These are phyloP conservation scores for Coniochaeta sp. DNA, from an alignment of 2,329 filamentous ascomycete species.

Conservation along the genomic window DNA sequence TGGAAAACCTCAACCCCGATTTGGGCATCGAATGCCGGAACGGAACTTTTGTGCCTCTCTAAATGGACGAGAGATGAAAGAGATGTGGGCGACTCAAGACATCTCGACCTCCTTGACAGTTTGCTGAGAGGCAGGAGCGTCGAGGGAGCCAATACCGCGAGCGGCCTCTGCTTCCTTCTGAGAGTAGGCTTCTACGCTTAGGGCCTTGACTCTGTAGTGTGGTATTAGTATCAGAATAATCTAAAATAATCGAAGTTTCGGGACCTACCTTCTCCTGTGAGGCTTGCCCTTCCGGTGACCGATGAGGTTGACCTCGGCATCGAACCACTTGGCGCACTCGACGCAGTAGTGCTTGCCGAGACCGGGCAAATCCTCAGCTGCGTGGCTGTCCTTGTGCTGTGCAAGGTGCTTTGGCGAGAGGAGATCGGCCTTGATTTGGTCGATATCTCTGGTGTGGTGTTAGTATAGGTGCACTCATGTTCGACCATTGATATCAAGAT, in stretches of 20 bases:
- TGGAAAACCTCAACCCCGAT: conserved; percentile 21
- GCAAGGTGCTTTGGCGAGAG: conserved; percentile 70
- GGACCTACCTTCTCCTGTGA: conserved; percentile 74
- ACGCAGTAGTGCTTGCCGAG: conserved; percentile 82
- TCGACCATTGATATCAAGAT: neutral
- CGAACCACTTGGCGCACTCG: conserved; percentile 95
- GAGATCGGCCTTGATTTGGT: conserved; percentile 84
- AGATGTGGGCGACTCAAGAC: conserved; percentile 16
- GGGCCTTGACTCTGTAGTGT: conserved; percentile 60
- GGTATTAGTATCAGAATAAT: conserved; percentile 9
- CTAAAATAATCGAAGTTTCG: neutral
- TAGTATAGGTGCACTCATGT: no score
- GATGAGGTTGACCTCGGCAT: conserved; percentile 68
- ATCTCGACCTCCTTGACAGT: conserved; percentile 30
- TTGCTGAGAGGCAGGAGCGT: conserved; percentile 20
- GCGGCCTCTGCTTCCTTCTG: conserved; percentile 82
- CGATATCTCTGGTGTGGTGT: conserved; percentile 63
- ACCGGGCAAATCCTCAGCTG: conserved; percentile 78
- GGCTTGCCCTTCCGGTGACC: conserved; percentile 81
- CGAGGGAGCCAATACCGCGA: conserved; percentile 43
- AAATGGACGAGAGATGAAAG: neutral
- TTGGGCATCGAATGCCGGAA: conserved; percentile 26
- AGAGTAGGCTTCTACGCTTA: conserved; percentile 78
- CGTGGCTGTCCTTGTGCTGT: conserved; percentile 71
- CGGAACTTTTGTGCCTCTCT: conserved; percentile 14